Evolutionary conservation across 805 yeast species (phyloP).

Genomic region (Brettanomyces naardenensis): DNA sequence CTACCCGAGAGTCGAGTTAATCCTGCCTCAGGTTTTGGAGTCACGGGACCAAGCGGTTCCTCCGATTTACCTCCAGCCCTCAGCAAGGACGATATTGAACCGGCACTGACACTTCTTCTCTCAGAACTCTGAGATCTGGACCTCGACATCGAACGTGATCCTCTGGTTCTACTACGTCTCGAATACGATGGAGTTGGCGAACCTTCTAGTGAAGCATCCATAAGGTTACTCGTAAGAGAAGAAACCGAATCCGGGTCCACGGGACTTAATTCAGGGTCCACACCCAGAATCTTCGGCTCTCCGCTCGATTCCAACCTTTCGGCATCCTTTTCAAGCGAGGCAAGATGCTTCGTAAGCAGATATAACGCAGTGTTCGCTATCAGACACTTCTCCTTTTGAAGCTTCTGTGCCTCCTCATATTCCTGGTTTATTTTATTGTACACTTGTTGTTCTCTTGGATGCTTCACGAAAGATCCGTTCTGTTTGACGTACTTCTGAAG

Average conservation of each 20-base stretch:
- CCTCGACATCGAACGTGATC: background rate
- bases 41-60: background rate
- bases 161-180: background rate
- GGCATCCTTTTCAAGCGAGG: constrained; percentile 67
- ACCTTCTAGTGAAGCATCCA: constrained; percentile 11
- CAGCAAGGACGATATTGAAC: background rate
- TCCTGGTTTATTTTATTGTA: constrained; percentile 64
- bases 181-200: background rate
- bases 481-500: constrained; percentile 76
- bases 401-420: constrained; percentile 44
- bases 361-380: constrained; percentile 80
- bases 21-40: background rate
- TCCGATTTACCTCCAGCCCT: background rate
- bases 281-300: constrained; percentile 29
- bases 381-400: constrained; percentile 73
- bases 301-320: constrained; percentile 74
- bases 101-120: background rate
- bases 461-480: constrained; percentile 72
- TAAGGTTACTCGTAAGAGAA: constrained; percentile 6
- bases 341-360: constrained; percentile 66
- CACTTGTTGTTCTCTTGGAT: constrained; percentile 71
- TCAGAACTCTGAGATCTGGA: background rate
- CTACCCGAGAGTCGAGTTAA: background rate
- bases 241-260: constrained; percentile 8
- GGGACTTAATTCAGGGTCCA: constrained; percentile 9